Conservation (phyloP, 2,329 filamentous ascomycete species). For the Paracoccidioides brasiliensis region DNA sequence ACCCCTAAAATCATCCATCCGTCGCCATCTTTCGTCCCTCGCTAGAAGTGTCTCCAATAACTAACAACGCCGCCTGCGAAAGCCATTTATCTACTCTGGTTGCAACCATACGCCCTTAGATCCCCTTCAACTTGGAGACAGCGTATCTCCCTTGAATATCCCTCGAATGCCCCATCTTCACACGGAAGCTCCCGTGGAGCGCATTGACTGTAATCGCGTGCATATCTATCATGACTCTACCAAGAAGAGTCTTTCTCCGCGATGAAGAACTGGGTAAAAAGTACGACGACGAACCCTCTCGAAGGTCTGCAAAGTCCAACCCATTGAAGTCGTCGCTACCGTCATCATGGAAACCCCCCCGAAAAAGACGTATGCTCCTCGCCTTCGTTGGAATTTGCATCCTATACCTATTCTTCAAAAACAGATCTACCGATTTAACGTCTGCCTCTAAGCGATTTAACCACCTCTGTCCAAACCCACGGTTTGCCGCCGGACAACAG, state of each 20-base stretch:
- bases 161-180: slow-evolving; percentile 7
- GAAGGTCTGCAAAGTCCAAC: slow-evolving; percentile 14
- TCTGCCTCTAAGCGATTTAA: neutral
- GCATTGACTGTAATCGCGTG: slow-evolving; percentile 7
- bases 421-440: neutral
- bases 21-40: too few species aligned
- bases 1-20: too few species aligned
- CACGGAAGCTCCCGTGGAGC: slow-evolving; percentile 15
- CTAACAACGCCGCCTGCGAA: neutral
- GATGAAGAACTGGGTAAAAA: slow-evolving; percentile 55
- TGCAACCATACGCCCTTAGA: neutral
- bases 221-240: slow-evolving; percentile 22
- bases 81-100: neutral
- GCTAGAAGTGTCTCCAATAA: too few species aligned
- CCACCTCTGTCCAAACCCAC: neutral
- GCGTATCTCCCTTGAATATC: neutral
- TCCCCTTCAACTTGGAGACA: neutral
- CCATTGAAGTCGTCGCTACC: slow-evolving; percentile 15
- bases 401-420: slow-evolving; percentile 49
- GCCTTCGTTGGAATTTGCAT: slow-evolving; percentile 36
- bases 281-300: slow-evolving; percentile 45
- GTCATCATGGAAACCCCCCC: slow-evolving; percentile 23
- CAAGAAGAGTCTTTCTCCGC: slow-evolving; percentile 33
- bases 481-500: neutral
- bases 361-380: slow-evolving; percentile 39